Percentiles rank a stretch among this genome's conserved stretches.
phyloP scores from a whole-genome alignment of 2,329 filamentous ascomycete genomes.

The Chaetothyriales sp. region DNA sequence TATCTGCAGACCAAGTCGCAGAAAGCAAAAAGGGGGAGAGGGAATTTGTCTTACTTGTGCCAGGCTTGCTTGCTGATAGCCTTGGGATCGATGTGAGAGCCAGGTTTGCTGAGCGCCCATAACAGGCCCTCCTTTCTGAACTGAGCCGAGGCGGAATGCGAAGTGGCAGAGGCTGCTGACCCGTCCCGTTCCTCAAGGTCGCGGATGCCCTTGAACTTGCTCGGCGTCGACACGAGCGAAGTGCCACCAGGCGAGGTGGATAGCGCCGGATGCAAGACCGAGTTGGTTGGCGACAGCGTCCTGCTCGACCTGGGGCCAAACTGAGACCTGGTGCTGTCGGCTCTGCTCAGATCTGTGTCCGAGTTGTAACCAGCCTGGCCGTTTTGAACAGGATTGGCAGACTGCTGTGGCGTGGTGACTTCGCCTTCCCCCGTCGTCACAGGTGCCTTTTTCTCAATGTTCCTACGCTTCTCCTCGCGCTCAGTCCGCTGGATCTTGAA shows the following conservation, averaged over 20 bases:
- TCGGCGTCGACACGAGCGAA: conserved; percentile 27
- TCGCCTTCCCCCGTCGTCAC: conserved; percentile 59
- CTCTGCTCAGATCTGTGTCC: conserved; percentile 55
- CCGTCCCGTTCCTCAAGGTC: conserved; percentile 75
- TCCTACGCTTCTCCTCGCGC: conserved; percentile 80
- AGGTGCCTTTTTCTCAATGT: conserved; percentile 60
- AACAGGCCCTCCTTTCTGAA: conserved; percentile 85
- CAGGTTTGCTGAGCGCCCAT: conserved; percentile 85
- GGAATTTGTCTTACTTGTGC: conserved; percentile 63
- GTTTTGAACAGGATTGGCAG: conserved; percentile 22
- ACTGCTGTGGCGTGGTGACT: conserved; percentile 34
- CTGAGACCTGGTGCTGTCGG: conserved; percentile 60
- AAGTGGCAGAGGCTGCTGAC: conserved; percentile 37
- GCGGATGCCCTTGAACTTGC: conserved; percentile 75
- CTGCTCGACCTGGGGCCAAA: conserved; percentile 34
- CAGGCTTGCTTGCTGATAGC: conserved; percentile 93
- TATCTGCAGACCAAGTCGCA: no score
- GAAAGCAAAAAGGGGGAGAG: background rate
- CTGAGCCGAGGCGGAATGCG: conserved; percentile 40
- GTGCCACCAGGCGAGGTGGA: conserved; percentile 26
- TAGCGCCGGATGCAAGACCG: conserved; percentile 19
- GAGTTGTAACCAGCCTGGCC: conserved; percentile 40
- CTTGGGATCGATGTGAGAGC: conserved; percentile 87
- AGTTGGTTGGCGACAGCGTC: conserved; percentile 21
- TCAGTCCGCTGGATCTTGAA: conserved; percentile 93